Evolutionary conservation across 768 basidiomycete genomes (phyloP).

Genomic region (Hydnomerulius pinastri): DNA sequence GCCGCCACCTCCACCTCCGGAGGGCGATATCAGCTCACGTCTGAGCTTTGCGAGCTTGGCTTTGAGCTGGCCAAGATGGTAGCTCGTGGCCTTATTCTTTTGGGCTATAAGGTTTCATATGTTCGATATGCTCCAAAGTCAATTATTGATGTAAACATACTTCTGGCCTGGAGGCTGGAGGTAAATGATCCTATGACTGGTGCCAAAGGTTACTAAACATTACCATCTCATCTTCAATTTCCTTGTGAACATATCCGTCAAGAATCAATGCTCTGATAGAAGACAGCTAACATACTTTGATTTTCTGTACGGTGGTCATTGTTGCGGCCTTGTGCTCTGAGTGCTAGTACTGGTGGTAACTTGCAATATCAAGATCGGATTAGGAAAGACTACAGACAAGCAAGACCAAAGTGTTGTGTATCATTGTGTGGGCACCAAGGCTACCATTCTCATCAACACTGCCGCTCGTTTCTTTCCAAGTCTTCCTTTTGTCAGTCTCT

Average conservation of each 20-base stretch:
- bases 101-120: slow-evolving; percentile 57
- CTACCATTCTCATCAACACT: slow-evolving; percentile 1
- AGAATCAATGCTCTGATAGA: slow-evolving; percentile 17
- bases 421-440: not conserved
- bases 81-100: slow-evolving; percentile 95
- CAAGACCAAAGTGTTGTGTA: slow-evolving; percentile 9
- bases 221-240: slow-evolving; percentile 98
- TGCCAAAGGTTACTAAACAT: slow-evolving; percentile 30
- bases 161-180: slow-evolving; percentile 62
- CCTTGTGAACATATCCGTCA: slow-evolving; percentile 44
- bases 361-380: slow-evolving; percentile 5
- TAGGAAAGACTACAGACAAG: slow-evolving; percentile 6
- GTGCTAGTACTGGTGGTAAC: slow-evolving; percentile 1
- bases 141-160: slow-evolving; percentile 45
- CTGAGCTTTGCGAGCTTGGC: slow-evolving; percentile 98
- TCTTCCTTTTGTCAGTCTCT: slow-evolving; percentile 10
- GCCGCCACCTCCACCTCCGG: slow-evolving; percentile 81
- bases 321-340: no score
- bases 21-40: slow-evolving; percentile 85
- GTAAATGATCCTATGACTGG: slow-evolving; percentile 28
- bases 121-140: slow-evolving; percentile 12
- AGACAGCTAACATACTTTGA: slow-evolving; percentile 54
- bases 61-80: slow-evolving; percentile 95
- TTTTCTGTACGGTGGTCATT: slow-evolving; percentile 92
- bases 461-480: not conserved